Evolutionary conservation across 768 basidiomycete species (phyloP), one percentile per base, ranked within the genome.

Genomic region (Chalciporus piperatus): DNA sequence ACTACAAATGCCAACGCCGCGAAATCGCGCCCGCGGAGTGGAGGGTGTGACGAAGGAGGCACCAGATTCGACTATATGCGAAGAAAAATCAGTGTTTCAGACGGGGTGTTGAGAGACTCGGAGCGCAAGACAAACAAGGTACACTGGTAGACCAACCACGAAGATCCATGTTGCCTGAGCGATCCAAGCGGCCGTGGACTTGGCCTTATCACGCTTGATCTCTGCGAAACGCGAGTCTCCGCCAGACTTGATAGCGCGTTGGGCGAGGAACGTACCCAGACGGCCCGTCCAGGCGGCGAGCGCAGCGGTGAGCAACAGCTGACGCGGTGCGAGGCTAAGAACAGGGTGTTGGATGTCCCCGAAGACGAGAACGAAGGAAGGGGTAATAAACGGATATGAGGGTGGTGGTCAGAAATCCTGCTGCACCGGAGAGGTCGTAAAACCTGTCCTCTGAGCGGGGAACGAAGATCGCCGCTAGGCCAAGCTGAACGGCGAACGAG

Each of bases 151-250:
- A 16, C 86, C 84, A 44, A 87, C 82, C 10, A 84, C 57, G 20
- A 81, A 68, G 37, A 88, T 78, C 87, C 87, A 89, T 3, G 80
- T 80, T 0, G 83, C 83, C 74, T 83, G 82, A 3, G 74, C 77
- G 50, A 84, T 72, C 87, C 86, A 90, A 50, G 73, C 83, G 19
- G 58, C 69, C 1, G 81, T 71, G 60, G 88, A 92, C 35, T 55
- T 69, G 10, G 50, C 50, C 0, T 79, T 77, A 28, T 74, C 53
- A 30, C 72, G 70, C 58, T 81, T 79, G 50, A 87, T 75, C 49
- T 79, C 66, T 38, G 85, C 81, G 59, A 89, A 88, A 10, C 86
- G 70, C 16, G 82, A 80, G 64, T 89, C 83, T 4, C 82, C 81
- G 5, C 82, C 83, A 0, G 77, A 72, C 58, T 79, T 79, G 44